phyloP scores from a whole-genome alignment of 2,329 filamentous ascomycete genomes.

The Calonectria honghensis region DNA sequence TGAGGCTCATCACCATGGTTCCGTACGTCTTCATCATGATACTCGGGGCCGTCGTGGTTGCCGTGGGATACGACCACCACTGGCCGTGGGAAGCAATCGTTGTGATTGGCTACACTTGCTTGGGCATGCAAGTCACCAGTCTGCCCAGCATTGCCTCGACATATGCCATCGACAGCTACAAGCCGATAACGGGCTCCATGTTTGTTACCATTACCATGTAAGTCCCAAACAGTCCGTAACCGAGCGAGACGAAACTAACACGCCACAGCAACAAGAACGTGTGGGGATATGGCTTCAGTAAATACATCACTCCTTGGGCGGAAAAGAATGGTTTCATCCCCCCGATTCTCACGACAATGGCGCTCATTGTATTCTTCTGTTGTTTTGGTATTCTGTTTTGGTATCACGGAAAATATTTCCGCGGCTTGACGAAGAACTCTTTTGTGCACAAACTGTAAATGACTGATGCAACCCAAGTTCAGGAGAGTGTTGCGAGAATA shows the following conservation, averaged over 20 bases:
- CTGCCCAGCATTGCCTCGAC: conserved; percentile 37
- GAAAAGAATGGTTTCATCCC: conserved; percentile 35
- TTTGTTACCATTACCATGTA: conserved; percentile 39
- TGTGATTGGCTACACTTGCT: conserved; percentile 32
- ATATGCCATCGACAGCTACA: conserved; percentile 41
- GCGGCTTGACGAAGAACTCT: conserved; percentile 27
- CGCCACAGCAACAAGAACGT: conserved; percentile 30
- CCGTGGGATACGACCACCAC: conserved; percentile 32
- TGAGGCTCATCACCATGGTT: conserved; percentile 37
- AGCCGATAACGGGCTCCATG: conserved; percentile 36
- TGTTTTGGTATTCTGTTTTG: conserved; percentile 36
- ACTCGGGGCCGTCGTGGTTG: conserved; percentile 27
- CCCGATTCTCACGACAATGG: conserved; percentile 21
- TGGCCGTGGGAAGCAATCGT: conserved; percentile 38
- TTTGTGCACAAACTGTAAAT: conserved; percentile 33
- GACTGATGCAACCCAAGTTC: background rate
- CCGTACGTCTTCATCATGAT: conserved; percentile 39
- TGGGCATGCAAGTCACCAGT: conserved; percentile 36
- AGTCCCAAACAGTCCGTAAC: background rate
- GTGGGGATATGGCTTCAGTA: conserved; percentile 37
- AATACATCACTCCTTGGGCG: conserved; percentile 34
- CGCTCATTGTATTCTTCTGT: conserved; percentile 36
- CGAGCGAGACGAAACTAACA: background rate
- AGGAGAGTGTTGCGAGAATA: background rate
- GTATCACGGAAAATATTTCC: conserved; percentile 33